Conservation (phyloP, 1,284 basidiomycete species). For the Malassezia furfur region DNA sequence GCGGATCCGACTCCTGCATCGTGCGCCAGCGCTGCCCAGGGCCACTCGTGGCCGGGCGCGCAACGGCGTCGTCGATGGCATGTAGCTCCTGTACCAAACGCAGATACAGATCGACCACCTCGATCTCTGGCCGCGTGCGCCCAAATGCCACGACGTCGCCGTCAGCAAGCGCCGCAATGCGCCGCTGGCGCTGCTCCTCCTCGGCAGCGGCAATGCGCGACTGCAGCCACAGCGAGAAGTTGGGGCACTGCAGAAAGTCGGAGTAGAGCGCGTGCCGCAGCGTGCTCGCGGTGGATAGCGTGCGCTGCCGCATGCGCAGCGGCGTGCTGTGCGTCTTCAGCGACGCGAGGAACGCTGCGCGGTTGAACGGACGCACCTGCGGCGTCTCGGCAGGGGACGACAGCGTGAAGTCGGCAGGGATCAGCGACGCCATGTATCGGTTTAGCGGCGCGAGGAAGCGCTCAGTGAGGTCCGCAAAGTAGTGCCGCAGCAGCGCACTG, state of each 20-base stretch:
- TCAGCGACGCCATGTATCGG: slow-evolving; percentile 71
- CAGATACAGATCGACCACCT: slow-evolving; percentile 34
- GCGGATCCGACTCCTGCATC: not conserved
- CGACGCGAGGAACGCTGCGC: slow-evolving; percentile 67
- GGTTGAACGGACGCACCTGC: slow-evolving; percentile 61
- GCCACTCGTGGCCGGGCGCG: slow-evolving; percentile 22
- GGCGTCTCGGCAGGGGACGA: slow-evolving; percentile 28
- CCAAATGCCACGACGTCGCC: slow-evolving; percentile 36
- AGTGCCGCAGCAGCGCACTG: slow-evolving; percentile 60
- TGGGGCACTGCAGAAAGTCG: slow-evolving; percentile 40
- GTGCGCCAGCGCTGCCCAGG: slow-evolving; percentile 28
- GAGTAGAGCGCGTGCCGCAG: slow-evolving; percentile 35
- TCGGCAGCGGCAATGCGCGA: slow-evolving; percentile 29
- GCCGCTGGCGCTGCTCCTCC: slow-evolving; percentile 35
- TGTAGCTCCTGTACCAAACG: slow-evolving; percentile 33
- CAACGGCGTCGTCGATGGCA: slow-evolving; percentile 25
- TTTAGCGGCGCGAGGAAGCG: slow-evolving; percentile 82
- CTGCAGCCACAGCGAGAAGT: slow-evolving; percentile 43
- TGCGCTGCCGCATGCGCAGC: slow-evolving; percentile 34
- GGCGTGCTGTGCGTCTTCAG: slow-evolving; percentile 63
- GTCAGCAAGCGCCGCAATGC: slow-evolving; percentile 28
- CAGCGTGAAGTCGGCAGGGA: slow-evolving; percentile 26
- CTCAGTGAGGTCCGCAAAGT: slow-evolving; percentile 79
- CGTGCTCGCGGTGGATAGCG: slow-evolving; percentile 34
- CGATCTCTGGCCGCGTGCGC: slow-evolving; percentile 26